phyloP scores from a whole-genome alignment of 192 early-diverging fungal species.

The Umbelopsis sp. region DNA sequence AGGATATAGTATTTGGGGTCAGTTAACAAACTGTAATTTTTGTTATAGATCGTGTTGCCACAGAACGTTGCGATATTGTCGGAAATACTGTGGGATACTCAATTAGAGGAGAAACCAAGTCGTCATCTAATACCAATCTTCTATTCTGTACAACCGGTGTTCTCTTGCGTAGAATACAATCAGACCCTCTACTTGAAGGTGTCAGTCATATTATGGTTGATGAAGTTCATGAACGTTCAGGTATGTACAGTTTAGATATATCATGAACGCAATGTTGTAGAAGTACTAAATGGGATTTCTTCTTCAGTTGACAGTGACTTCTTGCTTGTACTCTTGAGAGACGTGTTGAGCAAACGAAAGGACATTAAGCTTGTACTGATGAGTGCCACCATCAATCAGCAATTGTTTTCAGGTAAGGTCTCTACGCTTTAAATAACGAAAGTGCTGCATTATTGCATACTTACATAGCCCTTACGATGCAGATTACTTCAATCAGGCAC shows the following conservation, averaged over 20 bases:
- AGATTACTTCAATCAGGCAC: constrained; percentile 62
- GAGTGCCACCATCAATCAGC: constrained; percentile 76
- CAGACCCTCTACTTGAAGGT: constrained; percentile 59
- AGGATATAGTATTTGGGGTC: constrained; percentile 36
- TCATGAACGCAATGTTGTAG: background rate
- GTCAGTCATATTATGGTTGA: constrained; percentile 80
- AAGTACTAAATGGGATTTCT: background rate
- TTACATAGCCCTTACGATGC: background rate
- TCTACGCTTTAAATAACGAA: background rate
- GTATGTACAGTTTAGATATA: constrained; percentile 1
- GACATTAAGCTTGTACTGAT: constrained; percentile 71
- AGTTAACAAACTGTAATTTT: background rate
- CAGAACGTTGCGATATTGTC: constrained; percentile 31
- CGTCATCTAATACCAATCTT: constrained; percentile 18
- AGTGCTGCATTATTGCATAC: too few species aligned
- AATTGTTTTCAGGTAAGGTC: constrained; percentile 48
- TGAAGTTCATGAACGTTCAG: constrained; percentile 77
- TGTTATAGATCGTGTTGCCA: constrained; percentile 36
- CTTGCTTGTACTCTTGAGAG: constrained; percentile 64
- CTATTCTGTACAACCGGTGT: constrained; percentile 60
- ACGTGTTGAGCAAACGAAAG: constrained; percentile 50
- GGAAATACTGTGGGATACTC: constrained; percentile 40
- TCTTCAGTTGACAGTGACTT: constrained; percentile 72
- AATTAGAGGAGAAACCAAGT: constrained; percentile 39
- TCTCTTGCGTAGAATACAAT: constrained; percentile 65